Evolutionary conservation across 495 filamentous ascomycete species (phyloP), one percentile per base, ranked within the genome.

Genomic region (Penicillium coffeae): DNA sequence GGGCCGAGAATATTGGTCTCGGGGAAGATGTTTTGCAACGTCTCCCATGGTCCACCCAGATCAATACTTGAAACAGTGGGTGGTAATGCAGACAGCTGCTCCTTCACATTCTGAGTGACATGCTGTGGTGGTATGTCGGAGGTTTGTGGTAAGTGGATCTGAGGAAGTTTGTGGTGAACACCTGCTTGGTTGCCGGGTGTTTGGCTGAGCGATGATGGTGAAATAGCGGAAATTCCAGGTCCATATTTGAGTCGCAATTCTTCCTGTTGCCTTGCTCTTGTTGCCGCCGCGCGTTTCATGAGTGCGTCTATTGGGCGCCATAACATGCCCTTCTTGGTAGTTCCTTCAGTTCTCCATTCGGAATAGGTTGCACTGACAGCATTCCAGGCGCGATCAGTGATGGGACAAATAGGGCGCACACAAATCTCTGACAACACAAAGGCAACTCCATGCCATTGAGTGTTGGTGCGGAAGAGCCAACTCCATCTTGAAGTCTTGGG

Each of bases 391-490:
- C 91, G 79, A 45, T 95, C 87, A 1, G 88, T 86, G 10, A 86
- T 47, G 54, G 83, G 82, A 39, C 83, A 75, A 27, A 75, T 78
- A 15, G 85, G 81, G 18, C 88, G 81, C 19, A 86, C 79, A 56
- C 85, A 86, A 3, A 94, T 74, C 56, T 96, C 92, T 1, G 88
- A 68, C 6, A 95, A 65, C 25, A 69, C 74, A 51, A 87, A 89
- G 2, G 85, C 86, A 2, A 92, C 73, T n/a, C 89, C 87, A 47
- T 92, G 86, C 83, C 86, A 89, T 54, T 91, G 86, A 25, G 84
- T 83, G 58, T 91, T 91, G 3, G 85, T 89, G 51, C 83, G 77
- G 70, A 89, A 90, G 8, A 92, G 74, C 89, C 89, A 94, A 16
- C 83, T 76, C 81, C 85, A 94, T 45, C 83, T 81, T 41, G 78